Conservation (phyloP, 106 monocot species). For the Gastrodia elata region DNA sequence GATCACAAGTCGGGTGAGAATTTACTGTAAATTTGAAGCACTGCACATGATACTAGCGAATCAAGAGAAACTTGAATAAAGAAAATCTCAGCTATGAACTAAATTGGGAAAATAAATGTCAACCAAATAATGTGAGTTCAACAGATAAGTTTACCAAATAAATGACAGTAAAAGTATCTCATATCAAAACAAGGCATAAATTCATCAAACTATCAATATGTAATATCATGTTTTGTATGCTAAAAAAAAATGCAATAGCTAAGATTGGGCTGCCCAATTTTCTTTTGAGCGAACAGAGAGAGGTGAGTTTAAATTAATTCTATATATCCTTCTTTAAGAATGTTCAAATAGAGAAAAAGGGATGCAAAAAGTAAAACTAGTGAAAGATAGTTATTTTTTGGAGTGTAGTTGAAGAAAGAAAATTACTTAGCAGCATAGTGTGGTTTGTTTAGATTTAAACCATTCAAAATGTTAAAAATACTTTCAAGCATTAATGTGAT, state of each 20-base stretch:
- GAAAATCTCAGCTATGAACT: background rate
- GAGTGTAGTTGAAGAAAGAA: too few species aligned
- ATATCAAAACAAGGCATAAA: background rate
- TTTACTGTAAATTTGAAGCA: background rate
- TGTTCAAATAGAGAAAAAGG: too few species aligned
- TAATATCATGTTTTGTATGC: background rate
- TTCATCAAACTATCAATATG: background rate
- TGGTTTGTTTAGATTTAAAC: too few species aligned
- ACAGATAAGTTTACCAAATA: background rate
- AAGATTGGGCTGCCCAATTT: background rate
- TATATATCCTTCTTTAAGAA: too few species aligned
- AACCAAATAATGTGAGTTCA: background rate
- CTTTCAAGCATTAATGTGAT: too few species aligned
- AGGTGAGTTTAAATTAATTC: background rate
- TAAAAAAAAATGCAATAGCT: background rate
- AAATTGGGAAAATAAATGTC: background rate
- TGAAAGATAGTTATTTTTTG: too few species aligned
- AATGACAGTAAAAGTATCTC: background rate
- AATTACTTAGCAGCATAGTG: too few species aligned
- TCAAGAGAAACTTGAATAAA: background rate
- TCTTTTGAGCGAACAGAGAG: background rate
- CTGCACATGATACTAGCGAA: background rate
- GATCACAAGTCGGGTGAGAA: background rate
- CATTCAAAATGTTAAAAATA: too few species aligned
- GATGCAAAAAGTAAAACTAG: too few species aligned